These are phyloP conservation scores for Malus fusca DNA, from an alignment of 306 rosid species.

Conservation along the genomic window DNA sequence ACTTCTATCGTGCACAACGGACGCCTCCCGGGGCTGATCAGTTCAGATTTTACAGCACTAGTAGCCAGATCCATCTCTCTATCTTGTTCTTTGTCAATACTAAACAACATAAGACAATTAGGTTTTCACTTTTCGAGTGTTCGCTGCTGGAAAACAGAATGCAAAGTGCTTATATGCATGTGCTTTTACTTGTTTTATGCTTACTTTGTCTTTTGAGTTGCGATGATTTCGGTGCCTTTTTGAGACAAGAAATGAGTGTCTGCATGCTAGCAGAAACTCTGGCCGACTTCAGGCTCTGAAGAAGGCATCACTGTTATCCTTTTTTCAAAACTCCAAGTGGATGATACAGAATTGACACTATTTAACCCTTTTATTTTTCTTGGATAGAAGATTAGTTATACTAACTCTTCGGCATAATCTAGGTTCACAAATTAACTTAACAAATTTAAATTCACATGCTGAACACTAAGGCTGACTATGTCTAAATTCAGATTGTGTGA, in stretches of 20 bases:
- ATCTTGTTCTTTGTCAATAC: background rate
- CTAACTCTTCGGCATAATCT: background rate
- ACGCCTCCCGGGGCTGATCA: background rate
- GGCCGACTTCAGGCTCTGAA: slow-evolving; percentile 5
- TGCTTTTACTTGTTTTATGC: slow-evolving; percentile 20
- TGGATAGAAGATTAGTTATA: background rate
- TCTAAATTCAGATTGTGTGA: background rate
- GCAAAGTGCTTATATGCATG: slow-evolving; percentile 10
- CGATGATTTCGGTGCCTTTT: slow-evolving; percentile 37
- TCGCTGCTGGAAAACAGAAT: slow-evolving; percentile 6
- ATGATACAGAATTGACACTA: background rate
- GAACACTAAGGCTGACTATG: background rate
- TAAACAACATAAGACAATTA: slow-evolving; percentile 11
- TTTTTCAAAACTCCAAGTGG: background rate
- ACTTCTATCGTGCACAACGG: slow-evolving; percentile 33
- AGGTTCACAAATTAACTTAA: background rate
- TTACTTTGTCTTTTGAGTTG: slow-evolving; percentile 16
- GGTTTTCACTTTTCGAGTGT: background rate
- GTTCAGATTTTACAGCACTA: slow-evolving; percentile 31
- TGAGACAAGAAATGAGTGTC: slow-evolving; percentile 31
- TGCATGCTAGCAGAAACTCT: slow-evolving; percentile 10
- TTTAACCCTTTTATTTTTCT: background rate
- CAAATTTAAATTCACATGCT: background rate
- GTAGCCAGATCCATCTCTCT: slow-evolving; percentile 34
- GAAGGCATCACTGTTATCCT: background rate